Percentiles rank a stretch among this genome's conserved stretches.
Conservation (phyloP, 139 green algal species). For the Yamagishiella unicocca region DNA sequence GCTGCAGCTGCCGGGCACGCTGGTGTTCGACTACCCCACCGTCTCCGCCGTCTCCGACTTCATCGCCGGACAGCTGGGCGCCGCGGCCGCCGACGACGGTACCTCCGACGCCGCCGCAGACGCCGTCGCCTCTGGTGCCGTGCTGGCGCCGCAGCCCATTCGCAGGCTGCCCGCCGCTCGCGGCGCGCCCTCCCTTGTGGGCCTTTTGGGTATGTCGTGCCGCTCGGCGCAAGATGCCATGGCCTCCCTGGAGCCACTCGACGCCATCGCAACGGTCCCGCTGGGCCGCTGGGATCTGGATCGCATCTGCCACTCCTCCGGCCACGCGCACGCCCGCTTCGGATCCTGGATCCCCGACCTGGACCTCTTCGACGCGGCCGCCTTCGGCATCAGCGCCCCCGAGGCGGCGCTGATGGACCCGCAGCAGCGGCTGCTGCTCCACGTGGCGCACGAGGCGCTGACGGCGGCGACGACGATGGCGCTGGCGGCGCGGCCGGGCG, state of each 20-base stretch:
- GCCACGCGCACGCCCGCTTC: conserved; percentile 66
- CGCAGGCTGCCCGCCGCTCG: neutral
- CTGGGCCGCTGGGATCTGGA: conserved; percentile 76
- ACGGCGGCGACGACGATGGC: neutral
- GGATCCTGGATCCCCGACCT: conserved; percentile 73
- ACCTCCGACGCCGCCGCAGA: neutral
- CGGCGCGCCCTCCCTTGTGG: neutral
- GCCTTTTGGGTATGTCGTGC: conserved; percentile 11
- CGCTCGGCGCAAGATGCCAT: conserved; percentile 28
- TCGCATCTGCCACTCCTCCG: conserved; percentile 13
- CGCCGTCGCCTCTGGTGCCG: neutral
- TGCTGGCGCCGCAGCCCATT: neutral
- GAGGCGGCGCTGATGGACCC: conserved; percentile 90
- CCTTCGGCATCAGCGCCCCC: conserved; percentile 75
- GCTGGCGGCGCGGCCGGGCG: neutral
- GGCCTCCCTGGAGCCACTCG: conserved; percentile 20
- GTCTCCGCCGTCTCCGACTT: conserved; percentile 54
- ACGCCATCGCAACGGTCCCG: conserved; percentile 67
- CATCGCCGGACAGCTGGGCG: conserved; percentile 27
- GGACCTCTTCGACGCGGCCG: conserved; percentile 79
- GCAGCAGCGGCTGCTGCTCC: conserved; percentile 77
- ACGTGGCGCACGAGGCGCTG: conserved; percentile 47
- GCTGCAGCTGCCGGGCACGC: conserved; percentile 79
- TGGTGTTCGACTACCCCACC: conserved; percentile 93
- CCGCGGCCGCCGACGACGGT: neutral